phyloP scores from a whole-genome alignment of 495 filamentous ascomycete species.

The Aspergillus mulundensis region DNA sequence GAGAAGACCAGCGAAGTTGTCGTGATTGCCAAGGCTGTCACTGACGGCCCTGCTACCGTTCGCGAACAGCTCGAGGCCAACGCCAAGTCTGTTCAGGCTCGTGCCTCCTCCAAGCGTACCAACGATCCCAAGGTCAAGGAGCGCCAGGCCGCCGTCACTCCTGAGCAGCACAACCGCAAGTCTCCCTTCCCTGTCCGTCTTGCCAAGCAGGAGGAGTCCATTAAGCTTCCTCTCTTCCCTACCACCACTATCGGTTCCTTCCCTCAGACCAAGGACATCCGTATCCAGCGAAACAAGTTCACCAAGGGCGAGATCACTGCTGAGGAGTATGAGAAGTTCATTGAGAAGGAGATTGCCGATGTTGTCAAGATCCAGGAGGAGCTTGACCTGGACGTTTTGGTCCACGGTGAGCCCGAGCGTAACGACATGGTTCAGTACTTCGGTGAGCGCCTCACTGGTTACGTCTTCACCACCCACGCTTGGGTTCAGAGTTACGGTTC shows the following conservation, averaged over 20 bases:
- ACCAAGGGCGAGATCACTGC: slow-evolving; percentile 94
- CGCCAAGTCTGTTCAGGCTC: slow-evolving; percentile 81
- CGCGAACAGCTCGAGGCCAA: slow-evolving; percentile 87
- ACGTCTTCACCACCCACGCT: slow-evolving; percentile 97
- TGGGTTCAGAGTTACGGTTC: slow-evolving; percentile 99
- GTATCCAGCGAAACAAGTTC: slow-evolving; percentile 91
- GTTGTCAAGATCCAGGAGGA: slow-evolving; percentile 96
- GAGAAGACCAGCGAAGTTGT: slow-evolving; percentile 92
- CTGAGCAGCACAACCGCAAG: slow-evolving; percentile 84
- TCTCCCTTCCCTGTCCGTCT: slow-evolving; percentile 80
- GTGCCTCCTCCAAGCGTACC: slow-evolving; percentile 85
- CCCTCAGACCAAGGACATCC: slow-evolving; percentile 98
- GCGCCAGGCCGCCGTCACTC: slow-evolving; percentile 79
- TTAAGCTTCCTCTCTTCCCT: slow-evolving; percentile 93
- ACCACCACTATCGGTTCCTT: slow-evolving; percentile 99
- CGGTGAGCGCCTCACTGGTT: slow-evolving; percentile 92
- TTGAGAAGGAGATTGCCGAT: slow-evolving; percentile 92
- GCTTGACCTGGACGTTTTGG: slow-evolving; percentile 91
- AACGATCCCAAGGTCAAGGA: slow-evolving; percentile 97
- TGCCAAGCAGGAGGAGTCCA: slow-evolving; percentile 75
- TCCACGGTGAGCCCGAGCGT: slow-evolving; percentile 98
- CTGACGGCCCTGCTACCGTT: slow-evolving; percentile 81
- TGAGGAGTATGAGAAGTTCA: slow-evolving; percentile 94
- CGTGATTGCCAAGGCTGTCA: slow-evolving; percentile 94
- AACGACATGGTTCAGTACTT: slow-evolving; percentile 99